These are phyloP conservation scores for Plasmodium sp. DNA, from an alignment of 169 alveolate genomes.

Conservation along the genomic window DNA sequence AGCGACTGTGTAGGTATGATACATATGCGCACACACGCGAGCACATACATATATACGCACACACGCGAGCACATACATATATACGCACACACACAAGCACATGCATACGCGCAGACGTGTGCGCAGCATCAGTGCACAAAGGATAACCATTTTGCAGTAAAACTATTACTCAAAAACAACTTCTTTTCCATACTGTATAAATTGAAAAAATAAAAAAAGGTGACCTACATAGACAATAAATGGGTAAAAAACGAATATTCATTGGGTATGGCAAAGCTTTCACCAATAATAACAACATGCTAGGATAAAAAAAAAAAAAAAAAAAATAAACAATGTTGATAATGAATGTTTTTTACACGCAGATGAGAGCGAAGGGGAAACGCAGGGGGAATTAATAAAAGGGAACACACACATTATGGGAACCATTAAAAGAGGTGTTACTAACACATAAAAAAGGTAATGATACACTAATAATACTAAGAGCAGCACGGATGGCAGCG, in stretches of 20 bases:
- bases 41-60: background rate
- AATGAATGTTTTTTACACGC: background rate
- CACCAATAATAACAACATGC: slow-evolving; percentile 25
- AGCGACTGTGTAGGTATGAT: background rate
- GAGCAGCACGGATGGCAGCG: background rate
- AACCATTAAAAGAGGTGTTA: slow-evolving; percentile 11
- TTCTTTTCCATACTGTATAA: background rate
- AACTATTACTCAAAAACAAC: background rate
- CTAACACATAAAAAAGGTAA: slow-evolving; percentile 5
- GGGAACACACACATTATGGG: slow-evolving; percentile 4
- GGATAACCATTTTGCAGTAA: slow-evolving; percentile 14
- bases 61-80: background rate
- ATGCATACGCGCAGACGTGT: background rate
- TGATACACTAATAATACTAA: background rate
- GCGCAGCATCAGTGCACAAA: slow-evolving; percentile 2
- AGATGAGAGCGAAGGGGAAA: background rate
- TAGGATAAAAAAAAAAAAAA: background rate
- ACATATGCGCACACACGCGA: background rate
- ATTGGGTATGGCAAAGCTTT: slow-evolving; percentile 6
- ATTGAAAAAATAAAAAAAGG: background rate
- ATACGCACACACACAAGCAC: background rate
- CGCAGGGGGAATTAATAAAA: background rate
- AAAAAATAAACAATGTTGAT: background rate
- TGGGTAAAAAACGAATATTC: background rate
- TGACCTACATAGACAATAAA: background rate